Conservation (phyloP, 768 basidiomycete genomes). For the Sporobolomyces roseus region DNA sequence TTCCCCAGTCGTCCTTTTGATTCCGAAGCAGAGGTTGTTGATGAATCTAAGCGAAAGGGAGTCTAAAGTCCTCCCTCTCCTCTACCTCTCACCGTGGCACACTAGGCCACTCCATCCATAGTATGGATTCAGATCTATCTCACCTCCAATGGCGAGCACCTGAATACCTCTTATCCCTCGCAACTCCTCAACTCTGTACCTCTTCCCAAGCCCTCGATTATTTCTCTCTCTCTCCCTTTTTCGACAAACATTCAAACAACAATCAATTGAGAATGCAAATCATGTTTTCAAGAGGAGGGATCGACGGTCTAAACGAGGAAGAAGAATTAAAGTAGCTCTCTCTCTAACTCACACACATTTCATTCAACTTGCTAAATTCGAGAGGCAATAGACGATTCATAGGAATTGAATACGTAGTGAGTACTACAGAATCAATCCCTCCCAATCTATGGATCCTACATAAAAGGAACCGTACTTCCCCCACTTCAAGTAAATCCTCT, state of each 20-base stretch:
- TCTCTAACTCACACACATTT: neutral
- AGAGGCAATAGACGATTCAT: slow-evolving; percentile 56
- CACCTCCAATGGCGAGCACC: slow-evolving; percentile 42
- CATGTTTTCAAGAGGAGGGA: slow-evolving; percentile 67
- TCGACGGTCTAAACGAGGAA: slow-evolving; percentile 57
- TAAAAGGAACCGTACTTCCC: slow-evolving; percentile 76
- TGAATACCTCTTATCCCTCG: slow-evolving; percentile 41
- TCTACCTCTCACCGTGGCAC: neutral
- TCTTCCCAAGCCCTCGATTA: slow-evolving; percentile 80
- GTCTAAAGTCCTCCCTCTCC: neutral
- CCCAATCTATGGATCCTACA: slow-evolving; percentile 84
- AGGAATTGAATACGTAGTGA: slow-evolving; percentile 77
- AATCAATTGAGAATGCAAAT: slow-evolving; percentile 91
- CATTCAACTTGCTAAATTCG: neutral
- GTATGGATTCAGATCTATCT: slow-evolving; percentile 3
- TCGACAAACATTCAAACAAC: slow-evolving; percentile 90
- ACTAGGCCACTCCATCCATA: neutral
- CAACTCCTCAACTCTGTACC: slow-evolving; percentile 60
- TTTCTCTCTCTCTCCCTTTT: slow-evolving; percentile 86
- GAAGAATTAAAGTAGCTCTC: slow-evolving; percentile 69
- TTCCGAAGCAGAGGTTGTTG: too few relatives aligned
- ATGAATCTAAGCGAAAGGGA: too few relatives aligned
- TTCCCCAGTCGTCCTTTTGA: too few relatives aligned
- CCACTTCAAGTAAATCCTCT: slow-evolving; percentile 65
- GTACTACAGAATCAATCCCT: slow-evolving; percentile 63